phyloP scores from a whole-genome alignment of 1,284 basidiomycete species.

The Pseudozyma flocculosa region DNA sequence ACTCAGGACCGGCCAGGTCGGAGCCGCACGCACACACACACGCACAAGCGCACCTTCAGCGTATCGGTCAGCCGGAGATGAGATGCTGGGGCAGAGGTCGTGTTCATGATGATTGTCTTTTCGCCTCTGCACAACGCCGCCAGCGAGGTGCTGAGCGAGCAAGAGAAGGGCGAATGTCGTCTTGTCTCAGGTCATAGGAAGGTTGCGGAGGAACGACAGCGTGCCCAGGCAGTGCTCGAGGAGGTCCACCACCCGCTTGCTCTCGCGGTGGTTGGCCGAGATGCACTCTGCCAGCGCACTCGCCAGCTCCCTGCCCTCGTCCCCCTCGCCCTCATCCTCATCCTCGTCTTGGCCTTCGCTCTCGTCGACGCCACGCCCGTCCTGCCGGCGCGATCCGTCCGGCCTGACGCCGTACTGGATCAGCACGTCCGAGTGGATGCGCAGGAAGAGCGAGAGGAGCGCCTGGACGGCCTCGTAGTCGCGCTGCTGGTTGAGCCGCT shows the following conservation, averaged over 20 bases:
- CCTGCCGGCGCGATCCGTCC: no score
- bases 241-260: slow-evolving; percentile 37
- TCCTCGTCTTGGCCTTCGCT: slow-evolving; percentile 10
- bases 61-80: no score
- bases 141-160: no score
- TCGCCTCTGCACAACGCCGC: no score
- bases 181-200: slow-evolving; percentile 41
- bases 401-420: slow-evolving; percentile 69
- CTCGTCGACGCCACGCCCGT: no score
- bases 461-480: slow-evolving; percentile 97
- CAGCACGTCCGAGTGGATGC: slow-evolving; percentile 72
- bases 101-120: no score
- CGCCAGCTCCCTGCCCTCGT: slow-evolving; percentile 27
- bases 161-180: no score
- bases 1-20: no score
- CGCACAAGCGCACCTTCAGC: no score
- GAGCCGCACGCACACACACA: no score
- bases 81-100: no score
- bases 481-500: slow-evolving; percentile 72
- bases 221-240: slow-evolving; percentile 54
- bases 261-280: slow-evolving; percentile 34
- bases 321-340: slow-evolving; percentile 16
- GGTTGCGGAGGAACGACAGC: slow-evolving; percentile 46
- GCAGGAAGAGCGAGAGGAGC: slow-evolving; percentile 78
- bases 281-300: slow-evolving; percentile 34